Evolutionary conservation across 2,329 filamentous ascomycete species (phyloP), one percentile per base, ranked within the genome.

Genomic region (Leptoxyphium fumago): DNA sequence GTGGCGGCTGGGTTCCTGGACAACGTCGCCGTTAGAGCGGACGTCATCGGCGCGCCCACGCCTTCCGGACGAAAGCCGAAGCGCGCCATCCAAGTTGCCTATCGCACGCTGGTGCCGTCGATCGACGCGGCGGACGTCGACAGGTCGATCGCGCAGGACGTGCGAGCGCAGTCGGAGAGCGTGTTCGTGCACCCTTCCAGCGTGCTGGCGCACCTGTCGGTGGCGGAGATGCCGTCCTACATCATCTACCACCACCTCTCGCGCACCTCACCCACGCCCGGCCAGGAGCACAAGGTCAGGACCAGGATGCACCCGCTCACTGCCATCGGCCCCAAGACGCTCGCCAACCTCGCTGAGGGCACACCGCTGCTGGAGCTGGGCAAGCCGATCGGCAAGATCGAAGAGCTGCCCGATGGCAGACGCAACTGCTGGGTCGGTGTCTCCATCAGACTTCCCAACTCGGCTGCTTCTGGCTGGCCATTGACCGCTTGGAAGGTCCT

Each of bases 1-100:
- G 79, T 85, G 17, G 85, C 89, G 0, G 82, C 86, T 0, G 91
- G 89, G 1, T 96, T 95, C 66, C 78, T 96, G 56, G 91, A 98
- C 63, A 84, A 95, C 53, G 75, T 98, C 36, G 91, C 91, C 39
- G 87, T 96, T 53, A 84, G 91, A 47, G 85, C 84, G 3, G 89
- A 98, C 61, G 69, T 86, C n/a, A 73, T 85, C 9, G 79, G 80
- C 1, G 78, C 81, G 48, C 43, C 46, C 1, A 49, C 50, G 40
- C 47, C 38, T 2, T 64, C 73, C 43, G 64, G 70, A 39, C 72
- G 81, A 14, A 85, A 83, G 48, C 84, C 88, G 0, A 78, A 77
- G 42, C 77, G 87, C n/a, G 84, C 88, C 1, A 93, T 91, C 50
- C 87, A 96, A 53, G 84, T 96, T 2, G 84, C 89, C 0, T 98